These are phyloP conservation scores for Neurospora cerealis DNA, from an alignment of 495 filamentous ascomycete genomes.

Conservation along the genomic window DNA sequence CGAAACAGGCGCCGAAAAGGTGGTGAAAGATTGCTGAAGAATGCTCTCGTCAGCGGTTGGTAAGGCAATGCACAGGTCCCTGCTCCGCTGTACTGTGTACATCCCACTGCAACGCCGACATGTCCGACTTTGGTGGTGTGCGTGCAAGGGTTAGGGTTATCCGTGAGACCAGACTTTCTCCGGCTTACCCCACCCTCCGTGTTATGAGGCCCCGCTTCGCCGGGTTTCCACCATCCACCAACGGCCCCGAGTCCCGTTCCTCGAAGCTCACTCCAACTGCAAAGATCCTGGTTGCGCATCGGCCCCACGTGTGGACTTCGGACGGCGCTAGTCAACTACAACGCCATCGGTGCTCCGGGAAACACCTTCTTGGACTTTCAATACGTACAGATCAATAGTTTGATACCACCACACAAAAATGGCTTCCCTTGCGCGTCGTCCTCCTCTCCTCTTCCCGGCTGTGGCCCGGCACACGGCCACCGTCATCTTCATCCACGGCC, in stretches of 20 bases:
- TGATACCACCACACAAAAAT: slow-evolving; percentile 7
- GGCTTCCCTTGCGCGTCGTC: slow-evolving; percentile 20
- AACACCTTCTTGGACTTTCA: background rate
- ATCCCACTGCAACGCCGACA: background rate
- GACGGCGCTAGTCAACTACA: background rate
- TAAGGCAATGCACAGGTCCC: background rate
- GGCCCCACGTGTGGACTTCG: background rate
- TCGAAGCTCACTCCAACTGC: background rate
- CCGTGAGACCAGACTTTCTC: background rate
- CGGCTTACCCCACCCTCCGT: background rate
- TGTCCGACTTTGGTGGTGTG: background rate
- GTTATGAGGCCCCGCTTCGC: background rate
- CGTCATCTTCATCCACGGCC: slow-evolving; percentile 85
- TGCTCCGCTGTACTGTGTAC: background rate
- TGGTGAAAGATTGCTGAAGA: background rate
- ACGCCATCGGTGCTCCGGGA: background rate
- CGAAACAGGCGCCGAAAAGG: background rate
- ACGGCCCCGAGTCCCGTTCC: background rate
- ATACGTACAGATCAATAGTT: background rate
- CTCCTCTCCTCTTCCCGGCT: slow-evolving; percentile 68
- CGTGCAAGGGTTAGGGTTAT: background rate
- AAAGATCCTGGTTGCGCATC: background rate
- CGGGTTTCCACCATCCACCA: background rate
- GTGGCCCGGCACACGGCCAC: slow-evolving; percentile 85
- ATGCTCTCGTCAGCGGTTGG: background rate